Evolutionary conservation across 1,284 basidiomycete genomes (phyloP), one percentile per base, ranked within the genome.

Genomic region (Golubevia sp.): DNA sequence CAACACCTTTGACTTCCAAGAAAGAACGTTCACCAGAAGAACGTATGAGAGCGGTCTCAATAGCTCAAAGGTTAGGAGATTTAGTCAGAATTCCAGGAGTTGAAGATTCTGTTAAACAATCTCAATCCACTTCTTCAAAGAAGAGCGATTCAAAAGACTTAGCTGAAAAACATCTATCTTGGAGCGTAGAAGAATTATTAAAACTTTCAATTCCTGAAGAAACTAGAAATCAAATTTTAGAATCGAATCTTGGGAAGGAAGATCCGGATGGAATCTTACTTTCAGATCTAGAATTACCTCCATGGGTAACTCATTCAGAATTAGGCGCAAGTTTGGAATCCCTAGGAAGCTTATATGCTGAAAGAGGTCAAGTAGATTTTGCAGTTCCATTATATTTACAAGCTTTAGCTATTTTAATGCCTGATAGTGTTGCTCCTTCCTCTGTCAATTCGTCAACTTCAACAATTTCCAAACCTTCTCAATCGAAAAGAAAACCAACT

Each of bases 301-400:
- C 72, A 2, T 84, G 83, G 83, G 71, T 84, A 1, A 64, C 70
- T 0, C 66, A 66, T 24, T 71, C 76, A 50, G 80, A 84, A 27
- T 34, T 84, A 1, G 77, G 81, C 38, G 70, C 70, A 8, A 74
- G 71, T n/a, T 66, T 84, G 60, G 83, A 84, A 64, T 67, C 79
- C 3, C 73, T 84, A 6, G 83, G 83, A 51, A 71, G 69, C 18
- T 78, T 84, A 24, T 84, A 84, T 62, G 77, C 82, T 2, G 34
- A 62, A 4, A 70, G 77, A 49, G 63, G 64, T 52, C 67, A 77
- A 1, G 68, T 74, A 13, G 78, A 83, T 57, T 83, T 75, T 55
- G 83, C 83, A 1, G 76, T 83, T 26, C 82, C 83, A 7, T 70
- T 84, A 6, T 84, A 84, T 64, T 66, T 84, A 7, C 83, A 84